phyloP scores from a whole-genome alignment of 2,329 filamentous ascomycete genomes.

The Ceratocystis lukuohia region DNA sequence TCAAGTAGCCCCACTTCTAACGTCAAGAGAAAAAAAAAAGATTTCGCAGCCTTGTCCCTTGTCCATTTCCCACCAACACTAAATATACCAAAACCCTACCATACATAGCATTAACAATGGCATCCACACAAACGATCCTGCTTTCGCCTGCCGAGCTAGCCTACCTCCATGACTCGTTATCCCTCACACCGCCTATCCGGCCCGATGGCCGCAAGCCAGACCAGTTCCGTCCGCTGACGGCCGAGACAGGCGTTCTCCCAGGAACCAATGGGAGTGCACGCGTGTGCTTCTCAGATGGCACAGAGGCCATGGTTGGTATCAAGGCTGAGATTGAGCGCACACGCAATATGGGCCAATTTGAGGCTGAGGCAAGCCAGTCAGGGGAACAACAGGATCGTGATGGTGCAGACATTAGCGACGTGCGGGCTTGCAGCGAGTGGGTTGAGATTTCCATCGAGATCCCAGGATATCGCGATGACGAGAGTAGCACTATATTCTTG shows the following conservation, averaged over 20 bases:
- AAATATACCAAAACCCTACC: background rate
- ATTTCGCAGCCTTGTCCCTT: conserved; percentile 14
- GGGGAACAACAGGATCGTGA: conserved; percentile 27
- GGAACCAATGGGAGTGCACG: conserved; percentile 84
- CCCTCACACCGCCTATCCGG: conserved; percentile 68
- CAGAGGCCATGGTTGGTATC: conserved; percentile 87
- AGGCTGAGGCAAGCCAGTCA: conserved; percentile 23
- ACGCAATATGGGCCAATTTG: conserved; percentile 22
- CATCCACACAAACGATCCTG: conserved; percentile 51
- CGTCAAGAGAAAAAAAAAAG: conserved; percentile 12
- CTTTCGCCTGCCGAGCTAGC: conserved; percentile 93
- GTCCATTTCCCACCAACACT: background rate
- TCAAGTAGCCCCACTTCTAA: conserved; percentile 11
- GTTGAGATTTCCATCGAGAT: conserved; percentile 86
- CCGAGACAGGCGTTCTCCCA: conserved; percentile 81
- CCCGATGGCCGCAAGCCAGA: conserved; percentile 70
- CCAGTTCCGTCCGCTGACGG: conserved; percentile 81
- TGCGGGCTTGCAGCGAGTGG: conserved; percentile 51
- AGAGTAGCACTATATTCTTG: conserved; percentile 75
- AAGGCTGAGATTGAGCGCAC: conserved; percentile 89
- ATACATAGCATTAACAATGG: conserved; percentile 34
- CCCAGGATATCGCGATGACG: conserved; percentile 79
- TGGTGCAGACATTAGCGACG: conserved; percentile 27
- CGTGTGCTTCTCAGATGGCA: conserved; percentile 88
- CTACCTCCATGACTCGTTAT: conserved; percentile 81